Evolutionary conservation across 768 basidiomycete species (phyloP).

Genomic region (Imleria badia): DNA sequence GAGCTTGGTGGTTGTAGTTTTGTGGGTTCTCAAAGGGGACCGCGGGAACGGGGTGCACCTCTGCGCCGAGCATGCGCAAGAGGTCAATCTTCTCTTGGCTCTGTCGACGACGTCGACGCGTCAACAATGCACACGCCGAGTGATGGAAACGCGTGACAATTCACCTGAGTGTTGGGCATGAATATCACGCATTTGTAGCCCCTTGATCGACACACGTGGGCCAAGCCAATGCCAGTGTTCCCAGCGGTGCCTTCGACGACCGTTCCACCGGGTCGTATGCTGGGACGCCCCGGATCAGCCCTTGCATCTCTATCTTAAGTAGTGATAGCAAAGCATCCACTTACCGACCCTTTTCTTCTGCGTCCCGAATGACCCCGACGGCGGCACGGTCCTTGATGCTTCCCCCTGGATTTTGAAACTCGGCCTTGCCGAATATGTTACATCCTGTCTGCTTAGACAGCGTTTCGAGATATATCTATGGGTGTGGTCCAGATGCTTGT

Average conservation of each 20-base stretch:
- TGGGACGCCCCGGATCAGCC: slow-evolving; percentile 23
- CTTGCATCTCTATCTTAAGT: neutral
- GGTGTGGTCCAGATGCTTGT: neutral
- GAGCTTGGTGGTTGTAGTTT: slow-evolving; percentile 99
- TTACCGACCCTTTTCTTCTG: slow-evolving; percentile 80
- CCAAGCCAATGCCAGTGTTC: slow-evolving; percentile 96
- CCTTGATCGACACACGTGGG: slow-evolving; percentile 87
- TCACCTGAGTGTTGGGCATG: slow-evolving; percentile 93
- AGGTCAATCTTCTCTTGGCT: slow-evolving; percentile 99
- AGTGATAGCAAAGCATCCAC: slow-evolving; percentile 27
- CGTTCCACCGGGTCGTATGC: slow-evolving; percentile 90
- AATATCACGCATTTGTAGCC: slow-evolving; percentile 99
- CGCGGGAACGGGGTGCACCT: slow-evolving; percentile 94
- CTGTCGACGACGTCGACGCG: slow-evolving; percentile 38
- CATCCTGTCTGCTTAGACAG: slow-evolving; percentile 83
- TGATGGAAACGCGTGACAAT: neutral
- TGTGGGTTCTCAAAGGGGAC: slow-evolving; percentile 93
- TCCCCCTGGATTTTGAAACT: slow-evolving; percentile 98
- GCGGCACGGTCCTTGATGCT: slow-evolving; percentile 98
- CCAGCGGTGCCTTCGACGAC: slow-evolving; percentile 98
- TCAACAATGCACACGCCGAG: neutral
- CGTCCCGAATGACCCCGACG: slow-evolving; percentile 80
- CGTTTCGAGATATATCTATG: slow-evolving; percentile 76
- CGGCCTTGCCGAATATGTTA: slow-evolving; percentile 91
- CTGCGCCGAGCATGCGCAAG: slow-evolving; percentile 94